phyloP scores from a whole-genome alignment of 495 filamentous ascomycete genomes.

The Hypoxylon fragiforme region DNA sequence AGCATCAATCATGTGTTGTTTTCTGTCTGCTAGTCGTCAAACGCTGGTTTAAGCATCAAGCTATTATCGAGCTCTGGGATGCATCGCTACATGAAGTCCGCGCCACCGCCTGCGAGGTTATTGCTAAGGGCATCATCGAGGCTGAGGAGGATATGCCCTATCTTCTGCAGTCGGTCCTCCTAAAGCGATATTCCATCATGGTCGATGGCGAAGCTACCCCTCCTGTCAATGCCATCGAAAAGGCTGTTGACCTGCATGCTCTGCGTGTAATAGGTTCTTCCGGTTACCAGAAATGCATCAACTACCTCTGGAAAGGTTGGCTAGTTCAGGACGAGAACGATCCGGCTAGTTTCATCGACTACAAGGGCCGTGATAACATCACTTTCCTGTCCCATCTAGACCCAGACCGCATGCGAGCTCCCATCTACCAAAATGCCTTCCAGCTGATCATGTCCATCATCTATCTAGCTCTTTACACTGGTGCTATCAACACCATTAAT shows the following conservation, averaged over 20 bases:
- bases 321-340: constrained; percentile 91
- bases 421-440: constrained; percentile 86
- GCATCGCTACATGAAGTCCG: constrained; percentile 78
- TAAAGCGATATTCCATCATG: constrained; percentile 87
- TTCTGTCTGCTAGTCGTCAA: constrained; percentile 87
- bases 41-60: constrained; percentile 87
- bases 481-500: constrained; percentile 91
- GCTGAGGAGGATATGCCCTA: constrained; percentile 72
- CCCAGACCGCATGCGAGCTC: constrained; percentile 90
- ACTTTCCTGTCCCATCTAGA: constrained; percentile 81
- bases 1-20: constrained; percentile 74
- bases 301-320: constrained; percentile 93
- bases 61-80: constrained; percentile 84
- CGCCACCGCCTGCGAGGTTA: constrained; percentile 85
- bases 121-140: constrained; percentile 95
- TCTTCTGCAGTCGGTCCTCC: constrained; percentile 77
- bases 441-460: constrained; percentile 83
- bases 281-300: constrained; percentile 93
- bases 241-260: constrained; percentile 90
- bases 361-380: constrained; percentile 72
- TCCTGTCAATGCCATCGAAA: constrained; percentile 85
- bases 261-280: constrained; percentile 82
- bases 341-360: constrained; percentile 81
- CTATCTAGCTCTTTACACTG: constrained; percentile 83
- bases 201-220: constrained; percentile 68